phyloP scores from a whole-genome alignment of 2,329 filamentous ascomycete genomes.

The Aspergillus texensis region DNA sequence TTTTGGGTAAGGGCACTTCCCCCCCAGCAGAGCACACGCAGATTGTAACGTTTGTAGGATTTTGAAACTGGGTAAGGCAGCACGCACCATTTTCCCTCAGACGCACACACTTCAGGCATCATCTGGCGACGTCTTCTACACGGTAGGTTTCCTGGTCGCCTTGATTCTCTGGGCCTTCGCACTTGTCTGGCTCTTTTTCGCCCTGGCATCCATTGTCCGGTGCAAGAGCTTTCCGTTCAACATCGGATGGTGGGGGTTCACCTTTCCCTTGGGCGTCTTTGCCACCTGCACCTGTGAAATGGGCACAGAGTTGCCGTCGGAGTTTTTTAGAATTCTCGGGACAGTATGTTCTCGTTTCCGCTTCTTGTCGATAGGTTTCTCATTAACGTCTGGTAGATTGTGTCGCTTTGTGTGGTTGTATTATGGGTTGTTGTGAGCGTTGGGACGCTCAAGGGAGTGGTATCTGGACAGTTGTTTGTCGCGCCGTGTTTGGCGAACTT shows the following conservation, averaged over 20 bases:
- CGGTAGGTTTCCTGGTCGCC: conserved; percentile 39
- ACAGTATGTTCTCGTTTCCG: conserved; percentile 40
- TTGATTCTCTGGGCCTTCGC: conserved; percentile 46
- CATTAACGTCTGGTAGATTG: neutral
- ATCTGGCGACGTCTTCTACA: conserved; percentile 38
- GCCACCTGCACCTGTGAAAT: conserved; percentile 48
- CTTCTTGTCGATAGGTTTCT: too few species aligned
- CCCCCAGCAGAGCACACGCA: neutral
- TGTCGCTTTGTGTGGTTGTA: conserved; percentile 9
- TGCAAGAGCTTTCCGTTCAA: conserved; percentile 58
- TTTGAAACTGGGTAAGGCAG: conserved; percentile 54
- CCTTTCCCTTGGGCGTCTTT: conserved; percentile 62
- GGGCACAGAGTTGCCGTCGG: conserved; percentile 55
- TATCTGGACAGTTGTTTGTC: conserved; percentile 55
- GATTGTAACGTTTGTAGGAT: conserved; percentile 31
- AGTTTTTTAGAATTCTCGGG: conserved; percentile 60
- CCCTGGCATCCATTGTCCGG: conserved; percentile 37
- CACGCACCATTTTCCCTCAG: conserved; percentile 39
- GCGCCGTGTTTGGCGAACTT: conserved; percentile 56
- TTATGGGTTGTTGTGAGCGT: conserved; percentile 49
- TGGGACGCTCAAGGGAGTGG: conserved; percentile 53
- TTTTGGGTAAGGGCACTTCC: conserved; percentile 49
- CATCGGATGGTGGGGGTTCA: conserved; percentile 66
- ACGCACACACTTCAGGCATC: conserved; percentile 33
- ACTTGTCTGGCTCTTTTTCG: conserved; percentile 45